Evolutionary conservation across 1,139 yeast species (phyloP), one percentile per base, ranked within the genome.

Genomic region (Scheffersomyces titani): DNA sequence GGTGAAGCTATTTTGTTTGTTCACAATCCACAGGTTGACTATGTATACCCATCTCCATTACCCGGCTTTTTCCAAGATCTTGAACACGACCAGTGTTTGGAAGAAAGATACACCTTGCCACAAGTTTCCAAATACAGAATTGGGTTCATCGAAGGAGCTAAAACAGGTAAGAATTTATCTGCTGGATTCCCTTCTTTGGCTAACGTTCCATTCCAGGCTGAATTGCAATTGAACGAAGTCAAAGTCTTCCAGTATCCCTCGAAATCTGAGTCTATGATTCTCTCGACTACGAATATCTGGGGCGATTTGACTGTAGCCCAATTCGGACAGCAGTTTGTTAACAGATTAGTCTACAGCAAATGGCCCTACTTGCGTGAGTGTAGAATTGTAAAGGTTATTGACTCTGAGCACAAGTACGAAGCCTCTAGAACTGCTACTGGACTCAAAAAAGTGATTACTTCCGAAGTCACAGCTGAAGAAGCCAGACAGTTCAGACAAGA

Each of bases 291-390:
- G 47, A 85, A 90, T 66, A 71, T 74, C 44, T 81, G 83, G 78
- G 70, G 69, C 36, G 83, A 79, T 44, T 65, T 78, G 52, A 67
- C 85, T 0, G 83, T 81, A 54, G 81, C 81, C 51, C 89, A 81
- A 57, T 81, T 91, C 63, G 88, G 92, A 24, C 82, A 84, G 57
- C 80, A 85, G 63, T 83, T 81, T 58, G 67, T 88, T 55, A 87
- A 85, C 55, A 81, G 84, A 58, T 73, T 85, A 54, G 89, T 90
- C 7, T 92, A 87, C 69, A 84, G 90, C 19, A 86, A 88, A 63
- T 94, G 97, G 96, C 99, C 99, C 30, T 92, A 87, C 69, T 77
- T 94, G 63, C 83, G 88, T 62, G 98, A 94, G 72, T 90, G 93
- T 21, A 86, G 84, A 66, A 86, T 94, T 49, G 78, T 86, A 18